These are phyloP conservation scores for Clonostachys rhizophaga DNA, from an alignment of 2,329 filamentous ascomycete species.

Conservation along the genomic window DNA sequence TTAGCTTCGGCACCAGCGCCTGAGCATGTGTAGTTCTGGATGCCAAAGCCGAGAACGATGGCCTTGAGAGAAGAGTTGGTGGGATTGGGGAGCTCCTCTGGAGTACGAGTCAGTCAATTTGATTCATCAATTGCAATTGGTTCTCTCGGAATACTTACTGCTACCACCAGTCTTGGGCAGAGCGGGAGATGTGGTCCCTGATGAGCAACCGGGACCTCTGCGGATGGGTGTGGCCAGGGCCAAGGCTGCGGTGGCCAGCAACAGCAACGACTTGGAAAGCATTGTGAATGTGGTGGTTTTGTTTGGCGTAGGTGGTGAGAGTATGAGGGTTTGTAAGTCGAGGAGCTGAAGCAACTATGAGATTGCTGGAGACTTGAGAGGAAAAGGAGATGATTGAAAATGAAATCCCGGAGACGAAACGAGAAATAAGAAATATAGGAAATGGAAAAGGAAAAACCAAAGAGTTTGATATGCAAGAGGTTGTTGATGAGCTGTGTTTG, in stretches of 20 bases:
- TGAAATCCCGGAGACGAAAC: too few relatives aligned
- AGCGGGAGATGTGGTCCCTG: conserved; percentile 1
- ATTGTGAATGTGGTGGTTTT: conserved; percentile 12
- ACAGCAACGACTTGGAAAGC: conserved; percentile 23
- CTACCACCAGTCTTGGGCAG: conserved; percentile 31
- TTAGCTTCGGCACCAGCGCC: conserved; percentile 22
- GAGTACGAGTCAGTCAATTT: conserved; percentile 15
- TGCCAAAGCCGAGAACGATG: conserved; percentile 58
- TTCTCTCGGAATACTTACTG: conserved; percentile 15
- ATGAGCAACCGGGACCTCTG: not conserved
- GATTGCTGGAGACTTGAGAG: too few relatives aligned
- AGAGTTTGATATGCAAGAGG: too few relatives aligned
- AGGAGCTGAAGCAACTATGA: too few relatives aligned
- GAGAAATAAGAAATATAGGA: not conserved
- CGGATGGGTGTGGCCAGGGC: conserved; percentile 16
- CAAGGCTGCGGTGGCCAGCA: conserved; percentile 25
- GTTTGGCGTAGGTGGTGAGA: too few relatives aligned
- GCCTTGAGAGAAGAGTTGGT: conserved; percentile 37
- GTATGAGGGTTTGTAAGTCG: conserved; percentile 1
- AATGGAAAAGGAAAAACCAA: too few relatives aligned
- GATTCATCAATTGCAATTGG: not conserved
- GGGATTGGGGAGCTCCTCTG: conserved; percentile 36
- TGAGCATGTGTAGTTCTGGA: conserved; percentile 66
- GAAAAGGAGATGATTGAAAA: too few relatives aligned
- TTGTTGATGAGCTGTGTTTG: too few relatives aligned